Evolutionary conservation across 108 stramenopile genomes (phyloP).

Genomic region (Fistulifera pelliculosa): DNA sequence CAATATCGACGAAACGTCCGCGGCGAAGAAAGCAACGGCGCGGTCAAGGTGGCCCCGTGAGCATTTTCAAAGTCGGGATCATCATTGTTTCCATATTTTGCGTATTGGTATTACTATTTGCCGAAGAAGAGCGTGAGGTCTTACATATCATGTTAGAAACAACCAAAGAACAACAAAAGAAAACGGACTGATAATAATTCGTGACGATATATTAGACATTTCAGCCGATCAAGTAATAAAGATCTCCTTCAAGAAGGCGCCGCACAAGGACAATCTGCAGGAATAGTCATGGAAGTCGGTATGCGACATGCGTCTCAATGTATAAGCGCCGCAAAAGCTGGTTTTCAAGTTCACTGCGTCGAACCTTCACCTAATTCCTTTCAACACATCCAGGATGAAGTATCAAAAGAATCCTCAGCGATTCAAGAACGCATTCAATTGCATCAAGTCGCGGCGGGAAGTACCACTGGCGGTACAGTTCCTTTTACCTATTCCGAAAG

Average conservation of each 20-base stretch:
- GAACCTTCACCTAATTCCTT: slow-evolving; percentile 21
- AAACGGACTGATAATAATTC: background rate
- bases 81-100: background rate
- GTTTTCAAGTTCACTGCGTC: slow-evolving; percentile 16
- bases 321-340: slow-evolving; percentile 9
- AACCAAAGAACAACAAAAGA: slow-evolving; percentile 1
- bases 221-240: no score
- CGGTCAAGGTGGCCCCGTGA: no score
- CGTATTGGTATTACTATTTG: slow-evolving; percentile 16
- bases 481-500: slow-evolving; percentile 2
- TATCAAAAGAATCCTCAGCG: background rate
- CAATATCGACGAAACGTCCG: no score
- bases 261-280: background rate
- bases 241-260: no score
- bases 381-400: slow-evolving; percentile 5
- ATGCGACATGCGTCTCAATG: slow-evolving; percentile 14
- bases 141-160: slow-evolving; percentile 18
- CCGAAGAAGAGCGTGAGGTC: slow-evolving; percentile 8
- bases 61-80: no score
- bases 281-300: slow-evolving; percentile 9
- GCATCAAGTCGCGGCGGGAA: slow-evolving; percentile 13
- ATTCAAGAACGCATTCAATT: slow-evolving; percentile 9
- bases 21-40: no score
- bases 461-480: background rate
- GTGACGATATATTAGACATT: no score